Base-by-base conservation (phyloP, 1,284 basidiomycete genomes). In the Inonotus hispidus region DNA sequence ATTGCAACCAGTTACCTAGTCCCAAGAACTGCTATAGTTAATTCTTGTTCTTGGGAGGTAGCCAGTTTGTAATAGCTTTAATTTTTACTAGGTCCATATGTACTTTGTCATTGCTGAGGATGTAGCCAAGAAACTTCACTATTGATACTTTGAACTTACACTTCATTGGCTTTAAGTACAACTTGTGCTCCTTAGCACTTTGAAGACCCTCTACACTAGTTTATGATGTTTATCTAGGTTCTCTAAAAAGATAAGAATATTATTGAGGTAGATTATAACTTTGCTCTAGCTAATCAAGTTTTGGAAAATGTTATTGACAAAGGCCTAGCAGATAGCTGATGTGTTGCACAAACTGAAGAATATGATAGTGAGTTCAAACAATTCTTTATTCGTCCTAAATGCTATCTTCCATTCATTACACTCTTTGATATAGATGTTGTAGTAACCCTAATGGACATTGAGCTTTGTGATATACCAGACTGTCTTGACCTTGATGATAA, bases 391-490 rank as follows among this genome's bases (percentile, higher is more conserved):
- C 3, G 3, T 46, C 14, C 21, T 19, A 46, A 46, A 46, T 46
- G 3, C 45, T 19, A 19, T 3, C 3, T 46, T 46, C 45, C 21
- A 46, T 19, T 46, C 21, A 3, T 46, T 3, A 1, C 45, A 11
- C 45, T 46, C 21, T 1, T 19, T 1, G 21, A 46, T 46, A 11
- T 5, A 3, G 45, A 46, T 46, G 21, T 68, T 65, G 63, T 72
- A 67, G 66, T 72, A 76, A 1, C 72, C 72, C 49, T 63, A 68
- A 19, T 68, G 39, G 4, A 75, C 62, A 62, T 78, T 71, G 2
- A 78, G 58, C 56, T 75, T 75, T 3, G 71, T 73, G 65, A 75
- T 79, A 38, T 16, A 2, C 16, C 38, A 1, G 10, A 10, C n/a
- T n/a, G n/a, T n/a, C n/a, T n/a, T n/a, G n/a, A n/a, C n/a, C n/a